Evolutionary conservation across 2,329 filamentous ascomycete genomes (phyloP).

Genomic region (Pestalotiopsis sp.): DNA sequence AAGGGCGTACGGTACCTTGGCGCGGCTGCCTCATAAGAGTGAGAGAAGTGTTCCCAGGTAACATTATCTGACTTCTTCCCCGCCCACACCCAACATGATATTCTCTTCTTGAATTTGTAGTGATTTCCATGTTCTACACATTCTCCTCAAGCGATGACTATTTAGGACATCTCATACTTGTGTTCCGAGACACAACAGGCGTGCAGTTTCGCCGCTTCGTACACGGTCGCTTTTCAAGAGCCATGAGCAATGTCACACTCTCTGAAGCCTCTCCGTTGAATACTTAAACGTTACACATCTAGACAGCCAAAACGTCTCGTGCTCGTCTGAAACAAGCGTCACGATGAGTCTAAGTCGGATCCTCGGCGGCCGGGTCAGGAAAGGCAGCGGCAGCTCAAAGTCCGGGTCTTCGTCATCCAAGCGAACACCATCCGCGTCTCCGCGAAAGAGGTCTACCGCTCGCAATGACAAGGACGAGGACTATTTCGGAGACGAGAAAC

Average conservation of each 20-base stretch:
- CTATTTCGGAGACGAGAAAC: slow-evolving; percentile 42
- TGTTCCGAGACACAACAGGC: not conserved
- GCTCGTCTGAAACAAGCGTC: not conserved
- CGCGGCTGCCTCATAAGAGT: not conserved
- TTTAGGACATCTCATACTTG: not conserved
- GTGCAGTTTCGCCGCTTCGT: not conserved
- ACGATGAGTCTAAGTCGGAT: slow-evolving; percentile 33
- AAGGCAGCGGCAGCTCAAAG: slow-evolving; percentile 27
- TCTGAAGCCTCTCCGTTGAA: not conserved
- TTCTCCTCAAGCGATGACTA: not conserved
- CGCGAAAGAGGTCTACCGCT: slow-evolving; percentile 29
- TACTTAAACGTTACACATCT: not conserved
- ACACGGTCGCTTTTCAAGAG: not conserved
- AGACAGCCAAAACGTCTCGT: not conserved
- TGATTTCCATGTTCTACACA: not conserved
- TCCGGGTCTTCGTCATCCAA: slow-evolving; percentile 19
- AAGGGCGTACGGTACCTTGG: not conserved
- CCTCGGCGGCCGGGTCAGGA: slow-evolving; percentile 36
- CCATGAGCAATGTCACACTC: not conserved
- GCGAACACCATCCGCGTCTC: slow-evolving; percentile 18
- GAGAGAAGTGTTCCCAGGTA: not conserved
- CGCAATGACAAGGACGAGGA: slow-evolving; percentile 34
- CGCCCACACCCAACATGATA: not conserved
- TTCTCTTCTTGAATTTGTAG: not conserved
- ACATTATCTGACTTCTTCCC: not conserved